Evolutionary conservation across 2,329 filamentous ascomycete genomes (phyloP).

Genomic region (Aspergillus hortae): DNA sequence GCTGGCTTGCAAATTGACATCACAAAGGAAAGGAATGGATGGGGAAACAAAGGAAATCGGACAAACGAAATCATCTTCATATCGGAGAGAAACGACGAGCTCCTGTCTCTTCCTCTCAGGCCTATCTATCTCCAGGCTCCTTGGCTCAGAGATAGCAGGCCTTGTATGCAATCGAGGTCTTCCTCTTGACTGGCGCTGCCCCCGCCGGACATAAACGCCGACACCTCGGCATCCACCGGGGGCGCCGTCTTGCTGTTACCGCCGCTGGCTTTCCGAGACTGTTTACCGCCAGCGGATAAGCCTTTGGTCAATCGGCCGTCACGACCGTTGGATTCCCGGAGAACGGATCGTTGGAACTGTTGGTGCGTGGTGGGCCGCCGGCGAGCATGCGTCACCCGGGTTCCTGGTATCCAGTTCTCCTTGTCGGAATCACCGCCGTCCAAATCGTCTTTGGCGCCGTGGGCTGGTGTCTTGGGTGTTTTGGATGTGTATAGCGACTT

Average conservation of each 20-base stretch:
- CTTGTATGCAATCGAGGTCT: constrained; percentile 85
- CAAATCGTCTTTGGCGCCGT: constrained; percentile 30
- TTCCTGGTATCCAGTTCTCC: constrained; percentile 74
- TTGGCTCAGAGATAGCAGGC: constrained; percentile 82
- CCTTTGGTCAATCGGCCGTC: constrained; percentile 23
- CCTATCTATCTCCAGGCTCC: constrained; percentile 72
- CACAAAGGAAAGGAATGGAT: constrained; percentile 17
- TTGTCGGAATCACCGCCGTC: constrained; percentile 80
- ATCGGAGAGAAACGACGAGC: constrained; percentile 4
- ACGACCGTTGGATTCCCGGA: constrained; percentile 42
- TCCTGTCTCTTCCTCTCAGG: neutral
- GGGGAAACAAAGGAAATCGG: constrained; percentile 20
- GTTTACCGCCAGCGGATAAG: constrained; percentile 22
- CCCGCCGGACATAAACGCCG: constrained; percentile 66
- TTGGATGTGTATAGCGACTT: constrained; percentile 30
- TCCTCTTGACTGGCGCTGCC: constrained; percentile 63
- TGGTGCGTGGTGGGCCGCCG: constrained; percentile 29
- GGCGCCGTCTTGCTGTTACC: constrained; percentile 35
- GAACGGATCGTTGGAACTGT: constrained; percentile 33
- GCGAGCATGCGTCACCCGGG: constrained; percentile 38
- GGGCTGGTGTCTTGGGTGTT: constrained; percentile 22
- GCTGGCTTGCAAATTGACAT: constrained; percentile 23
- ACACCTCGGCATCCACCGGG: constrained; percentile 61
- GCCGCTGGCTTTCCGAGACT: constrained; percentile 22
- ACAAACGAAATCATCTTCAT: constrained; percentile 21